A percentile compares a stretch with the other conserved stretches of the same genome.
Conservation (phyloP, 768 basidiomycete species). For the Amanita thiersii region DNA sequence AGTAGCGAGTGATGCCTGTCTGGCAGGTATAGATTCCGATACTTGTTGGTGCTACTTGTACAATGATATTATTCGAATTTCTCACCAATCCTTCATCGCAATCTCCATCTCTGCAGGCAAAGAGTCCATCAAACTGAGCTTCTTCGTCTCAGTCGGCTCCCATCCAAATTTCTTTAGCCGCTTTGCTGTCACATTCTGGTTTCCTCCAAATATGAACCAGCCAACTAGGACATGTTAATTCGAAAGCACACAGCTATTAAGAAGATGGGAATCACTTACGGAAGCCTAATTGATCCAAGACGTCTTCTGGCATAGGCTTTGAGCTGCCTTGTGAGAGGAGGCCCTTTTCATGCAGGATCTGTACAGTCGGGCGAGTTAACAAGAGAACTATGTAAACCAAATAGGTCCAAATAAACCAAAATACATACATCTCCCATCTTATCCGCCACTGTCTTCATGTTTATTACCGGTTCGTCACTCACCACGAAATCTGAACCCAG, state of each 20-base stretch:
- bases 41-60: too few relatives aligned
- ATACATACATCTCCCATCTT: slow-evolving; percentile 28
- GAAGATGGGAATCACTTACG: slow-evolving; percentile 20
- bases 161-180: slow-evolving; percentile 31
- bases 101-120: slow-evolving; percentile 16
- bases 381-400: too few relatives aligned
- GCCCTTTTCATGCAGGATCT: slow-evolving; percentile 8
- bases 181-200: slow-evolving; percentile 23
- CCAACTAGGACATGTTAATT: slow-evolving; percentile 18
- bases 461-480: slow-evolving; percentile 20
- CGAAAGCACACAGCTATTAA: not conserved
- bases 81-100: slow-evolving; percentile 12
- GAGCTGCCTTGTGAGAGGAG: too few relatives aligned
- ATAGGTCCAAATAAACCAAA: too few relatives aligned
- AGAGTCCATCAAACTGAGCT: slow-evolving; percentile 14
- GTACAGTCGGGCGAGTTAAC: too few relatives aligned
- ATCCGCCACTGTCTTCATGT: slow-evolving; percentile 21
- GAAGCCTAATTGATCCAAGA: slow-evolving; percentile 27
- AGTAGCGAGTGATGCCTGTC: too few relatives aligned
- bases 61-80: too few relatives aligned
- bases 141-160: slow-evolving; percentile 21
- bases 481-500: slow-evolving; percentile 31
- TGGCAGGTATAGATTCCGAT: too few relatives aligned
- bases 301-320: slow-evolving; percentile 22
- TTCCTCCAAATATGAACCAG: slow-evolving; percentile 33